phyloP scores from a whole-genome alignment of 108 stramenopile genomes.

The Pelagomonas calceolata region DNA sequence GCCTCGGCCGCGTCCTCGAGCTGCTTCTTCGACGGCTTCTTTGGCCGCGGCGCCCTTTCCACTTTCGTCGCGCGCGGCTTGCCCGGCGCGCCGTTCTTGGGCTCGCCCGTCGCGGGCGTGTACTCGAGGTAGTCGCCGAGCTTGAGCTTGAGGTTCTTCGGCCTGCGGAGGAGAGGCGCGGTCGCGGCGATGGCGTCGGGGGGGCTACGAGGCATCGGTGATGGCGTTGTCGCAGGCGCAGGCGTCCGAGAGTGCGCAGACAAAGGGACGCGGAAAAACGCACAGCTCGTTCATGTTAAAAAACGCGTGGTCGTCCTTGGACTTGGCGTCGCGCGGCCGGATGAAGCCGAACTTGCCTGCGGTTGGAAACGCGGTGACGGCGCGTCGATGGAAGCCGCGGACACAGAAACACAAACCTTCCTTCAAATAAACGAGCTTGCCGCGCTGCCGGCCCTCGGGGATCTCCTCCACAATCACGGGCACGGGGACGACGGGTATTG shows the following conservation, averaged over 20 bases:
- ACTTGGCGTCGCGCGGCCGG: background rate
- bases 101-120: background rate
- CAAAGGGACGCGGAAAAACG: too few species aligned
- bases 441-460: background rate
- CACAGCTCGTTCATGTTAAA: background rate
- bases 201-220: too few species aligned
- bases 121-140: background rate
- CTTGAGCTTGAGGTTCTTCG: background rate
- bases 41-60: background rate
- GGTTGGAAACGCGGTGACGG: too few species aligned
- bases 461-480: too few species aligned
- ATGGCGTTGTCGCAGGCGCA: too few species aligned
- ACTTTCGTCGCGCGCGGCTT: background rate
- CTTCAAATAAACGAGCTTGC: background rate
- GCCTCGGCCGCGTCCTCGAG: background rate
- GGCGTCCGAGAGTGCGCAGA: too few species aligned
- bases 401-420: too few species aligned
- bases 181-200: too few species aligned
- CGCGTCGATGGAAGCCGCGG: too few species aligned
- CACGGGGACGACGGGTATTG: too few species aligned
- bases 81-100: too few species aligned
- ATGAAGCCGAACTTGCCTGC: background rate
- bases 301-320: background rate
- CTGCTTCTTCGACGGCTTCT: background rate
- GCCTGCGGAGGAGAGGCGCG: too few species aligned